These are phyloP conservation scores for Malassezia psittaci DNA, from an alignment of 1,284 basidiomycete genomes.

Conservation along the genomic window DNA sequence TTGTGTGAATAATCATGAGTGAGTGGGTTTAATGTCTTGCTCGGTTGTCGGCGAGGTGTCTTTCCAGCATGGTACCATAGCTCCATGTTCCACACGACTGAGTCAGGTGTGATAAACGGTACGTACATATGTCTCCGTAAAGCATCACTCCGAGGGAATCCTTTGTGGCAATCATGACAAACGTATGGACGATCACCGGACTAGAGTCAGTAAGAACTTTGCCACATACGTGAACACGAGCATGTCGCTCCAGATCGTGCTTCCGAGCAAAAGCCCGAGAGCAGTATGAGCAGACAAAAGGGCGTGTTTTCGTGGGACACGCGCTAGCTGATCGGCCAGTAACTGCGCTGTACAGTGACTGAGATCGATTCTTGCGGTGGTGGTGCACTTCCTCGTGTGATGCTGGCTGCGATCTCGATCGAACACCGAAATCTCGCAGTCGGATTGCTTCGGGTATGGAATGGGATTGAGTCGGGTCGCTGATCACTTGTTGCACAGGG, in stretches of 20 bases:
- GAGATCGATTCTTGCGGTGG: too few relatives aligned
- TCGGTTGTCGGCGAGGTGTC: too few relatives aligned
- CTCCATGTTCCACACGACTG: slow-evolving; percentile 18
- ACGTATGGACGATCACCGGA: slow-evolving; percentile 46
- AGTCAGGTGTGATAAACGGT: background rate
- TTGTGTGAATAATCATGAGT: background rate
- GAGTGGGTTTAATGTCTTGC: too few relatives aligned
- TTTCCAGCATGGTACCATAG: background rate
- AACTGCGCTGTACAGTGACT: too few relatives aligned
- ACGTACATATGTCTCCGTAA: slow-evolving; percentile 43
- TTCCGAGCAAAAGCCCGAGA: slow-evolving; percentile 42
- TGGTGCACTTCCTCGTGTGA: too few relatives aligned
- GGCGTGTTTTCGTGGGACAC: slow-evolving; percentile 8
- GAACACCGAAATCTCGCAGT: too few relatives aligned
- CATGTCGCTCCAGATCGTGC: slow-evolving; percentile 45
- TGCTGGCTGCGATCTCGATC: too few relatives aligned
- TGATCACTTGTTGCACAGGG: too few relatives aligned
- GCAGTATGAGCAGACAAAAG: slow-evolving; percentile 41
- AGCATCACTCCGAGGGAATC: slow-evolving; percentile 44
- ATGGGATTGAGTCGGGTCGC: too few relatives aligned
- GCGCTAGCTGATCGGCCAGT: too few relatives aligned
- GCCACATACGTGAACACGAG: slow-evolving; percentile 30
- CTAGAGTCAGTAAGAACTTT: background rate
- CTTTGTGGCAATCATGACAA: slow-evolving; percentile 42
- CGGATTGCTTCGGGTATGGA: too few relatives aligned